phyloP scores from a whole-genome alignment of 73 alveolate genomes.

The Symbiodinium pilosum region DNA sequence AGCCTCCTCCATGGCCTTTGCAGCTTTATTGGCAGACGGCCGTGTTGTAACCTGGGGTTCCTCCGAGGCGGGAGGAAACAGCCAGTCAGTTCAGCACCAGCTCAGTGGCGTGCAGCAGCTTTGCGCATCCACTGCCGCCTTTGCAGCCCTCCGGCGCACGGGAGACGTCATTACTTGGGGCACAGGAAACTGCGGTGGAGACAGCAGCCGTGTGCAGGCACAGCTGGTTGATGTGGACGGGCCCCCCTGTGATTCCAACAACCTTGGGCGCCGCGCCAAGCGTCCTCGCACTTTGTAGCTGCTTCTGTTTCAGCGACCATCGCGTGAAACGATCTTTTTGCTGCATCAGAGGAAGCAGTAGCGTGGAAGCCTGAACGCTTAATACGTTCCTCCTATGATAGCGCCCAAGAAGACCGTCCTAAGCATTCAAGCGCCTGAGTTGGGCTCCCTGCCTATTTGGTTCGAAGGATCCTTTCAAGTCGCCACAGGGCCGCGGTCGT shows the following conservation, averaged over 20 bases:
- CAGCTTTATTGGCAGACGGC: constrained; percentile 3
- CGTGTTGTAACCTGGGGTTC: constrained; percentile 1
- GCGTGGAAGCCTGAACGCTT: too few relatives aligned
- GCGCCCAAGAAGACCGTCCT: too few relatives aligned
- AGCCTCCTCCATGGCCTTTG: not conserved
- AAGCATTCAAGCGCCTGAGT: too few relatives aligned
- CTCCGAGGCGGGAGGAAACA: not conserved
- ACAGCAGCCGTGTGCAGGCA: not conserved
- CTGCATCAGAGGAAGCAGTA: too few relatives aligned
- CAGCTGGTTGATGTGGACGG: constrained; percentile 4
- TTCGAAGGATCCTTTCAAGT: too few relatives aligned
- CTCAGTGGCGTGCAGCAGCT: not conserved
- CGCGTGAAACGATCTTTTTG: too few relatives aligned
- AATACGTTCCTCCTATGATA: too few relatives aligned
- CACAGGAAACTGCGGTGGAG: not conserved
- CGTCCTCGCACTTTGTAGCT: not conserved
- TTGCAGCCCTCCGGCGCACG: not conserved
- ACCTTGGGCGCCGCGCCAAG: not conserved
- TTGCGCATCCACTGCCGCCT: not conserved
- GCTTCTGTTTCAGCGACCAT: too few relatives aligned
- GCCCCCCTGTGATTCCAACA: not conserved
- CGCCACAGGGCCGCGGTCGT: too few relatives aligned
- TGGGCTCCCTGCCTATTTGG: too few relatives aligned
- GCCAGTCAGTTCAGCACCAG: not conserved
- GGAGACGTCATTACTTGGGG: constrained; percentile 9